Evolutionary conservation across 1,284 basidiomycete genomes (phyloP), one percentile per base, ranked within the genome.

Genomic region (Pyrrhoderma lamaoense): DNA sequence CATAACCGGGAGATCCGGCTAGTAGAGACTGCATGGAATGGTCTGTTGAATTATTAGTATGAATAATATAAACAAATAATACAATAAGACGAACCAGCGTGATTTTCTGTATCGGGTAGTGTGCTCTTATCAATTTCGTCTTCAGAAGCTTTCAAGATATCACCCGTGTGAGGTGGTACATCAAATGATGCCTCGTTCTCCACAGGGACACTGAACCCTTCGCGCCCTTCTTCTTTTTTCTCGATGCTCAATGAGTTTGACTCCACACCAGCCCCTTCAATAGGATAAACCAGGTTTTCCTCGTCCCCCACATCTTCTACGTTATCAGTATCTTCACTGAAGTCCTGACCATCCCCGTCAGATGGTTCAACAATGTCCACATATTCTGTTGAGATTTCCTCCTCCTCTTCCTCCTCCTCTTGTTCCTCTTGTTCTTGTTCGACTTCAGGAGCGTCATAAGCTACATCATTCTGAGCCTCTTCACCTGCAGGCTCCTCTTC

Each of bases 301-400:
- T 45, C 55, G 56, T 62, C 63, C 42, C 63, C 61, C 1, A 11
- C 46, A 35, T 65, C 65, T 22, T 65, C 62, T 43, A 62, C 65
- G n/a, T 67, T 62, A 19, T 49, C 55, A 11, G 40, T 40, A 13
- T 34, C 47, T 40, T 52, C 55, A 43, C 19, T 31, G 3, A 49
- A 37, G 19, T 57, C 61, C 34, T 60, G 55, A 8, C 14, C 21
- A 7, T 62, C 63, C 5, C 57, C 55, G 36, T 61, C 60, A 23
- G 60, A 61, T 16, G 57, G 61, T 27, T 58, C 62, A 34, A 62
- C 61, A 14, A 56, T 60, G 7, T 57, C 58, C 27, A 58, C 57
- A 36, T 57, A 46, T 38, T 56, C 59, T 0, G 35, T 42, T n/a
- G 51, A 43, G 0, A 52, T 58, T 5, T 54, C 59, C 9, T 55